Percentiles rank a stretch among this genome's conserved stretches.
Evolutionary conservation across 2,329 filamentous ascomycete genomes (phyloP).

Genomic region (Arachnopeziza araneosa): DNA sequence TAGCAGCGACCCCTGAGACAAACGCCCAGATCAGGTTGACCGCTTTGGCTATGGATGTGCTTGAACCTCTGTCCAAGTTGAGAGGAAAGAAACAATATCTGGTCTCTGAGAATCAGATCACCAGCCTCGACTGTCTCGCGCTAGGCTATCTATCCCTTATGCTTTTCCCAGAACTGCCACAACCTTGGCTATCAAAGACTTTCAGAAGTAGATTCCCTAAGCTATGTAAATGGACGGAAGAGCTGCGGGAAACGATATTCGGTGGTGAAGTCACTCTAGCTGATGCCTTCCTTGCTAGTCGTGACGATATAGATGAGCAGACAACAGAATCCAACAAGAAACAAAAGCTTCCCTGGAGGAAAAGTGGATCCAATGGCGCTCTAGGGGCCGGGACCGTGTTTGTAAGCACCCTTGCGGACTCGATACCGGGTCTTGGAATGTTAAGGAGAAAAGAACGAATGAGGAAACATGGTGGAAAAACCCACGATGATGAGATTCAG

Average conservation of each 20-base stretch:
- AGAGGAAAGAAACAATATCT: slow-evolving; percentile 51
- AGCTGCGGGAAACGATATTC: slow-evolving; percentile 34
- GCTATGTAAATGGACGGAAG: slow-evolving; percentile 40
- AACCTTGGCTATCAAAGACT: slow-evolving; percentile 55
- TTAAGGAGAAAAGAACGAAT: slow-evolving; percentile 24
- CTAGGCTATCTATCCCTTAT: slow-evolving; percentile 77
- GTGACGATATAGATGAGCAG: slow-evolving; percentile 8
- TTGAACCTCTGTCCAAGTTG: slow-evolving; percentile 64
- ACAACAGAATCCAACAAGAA: slow-evolving; percentile 8
- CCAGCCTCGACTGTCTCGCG: slow-evolving; percentile 71
- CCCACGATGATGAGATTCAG: slow-evolving; percentile 16
- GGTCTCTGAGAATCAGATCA: slow-evolving; percentile 45
- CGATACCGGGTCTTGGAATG: slow-evolving; percentile 26
- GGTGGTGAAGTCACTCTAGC: slow-evolving; percentile 28
- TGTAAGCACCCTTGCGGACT: slow-evolving; percentile 24
- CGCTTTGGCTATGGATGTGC: slow-evolving; percentile 62
- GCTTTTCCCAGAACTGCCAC: slow-evolving; percentile 54
- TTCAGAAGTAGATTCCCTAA: slow-evolving; percentile 44
- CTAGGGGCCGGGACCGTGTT: slow-evolving; percentile 25
- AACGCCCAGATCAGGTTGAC: slow-evolving; percentile 71
- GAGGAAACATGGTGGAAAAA: slow-evolving; percentile 20
- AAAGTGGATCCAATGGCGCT: slow-evolving; percentile 23
- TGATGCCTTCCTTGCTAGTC: slow-evolving; percentile 21
- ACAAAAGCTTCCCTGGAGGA: slow-evolving; percentile 28
- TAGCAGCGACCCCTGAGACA: slow-evolving; percentile 63